phyloP scores from a whole-genome alignment of 139 green algal genomes.

The Pycnococcus provasolii region DNA sequence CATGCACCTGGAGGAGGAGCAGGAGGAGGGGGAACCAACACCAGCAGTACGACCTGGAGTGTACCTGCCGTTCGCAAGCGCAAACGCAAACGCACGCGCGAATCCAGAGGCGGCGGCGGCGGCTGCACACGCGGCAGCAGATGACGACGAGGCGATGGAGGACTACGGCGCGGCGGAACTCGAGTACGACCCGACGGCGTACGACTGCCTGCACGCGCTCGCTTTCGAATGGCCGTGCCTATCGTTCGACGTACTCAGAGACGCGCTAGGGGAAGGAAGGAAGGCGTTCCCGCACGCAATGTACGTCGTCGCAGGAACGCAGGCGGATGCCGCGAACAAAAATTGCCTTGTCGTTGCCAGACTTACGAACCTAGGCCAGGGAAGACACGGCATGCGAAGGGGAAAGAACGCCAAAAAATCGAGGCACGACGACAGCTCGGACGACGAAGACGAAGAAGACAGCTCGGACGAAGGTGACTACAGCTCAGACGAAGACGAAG shows the following conservation, averaged over 20 bases:
- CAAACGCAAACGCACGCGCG: no score
- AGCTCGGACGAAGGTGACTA: slow-evolving; percentile 22
- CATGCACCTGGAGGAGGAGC: no score
- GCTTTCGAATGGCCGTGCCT: slow-evolving; percentile 87
- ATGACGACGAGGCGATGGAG: slow-evolving; percentile 49
- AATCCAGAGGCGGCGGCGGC: no score
- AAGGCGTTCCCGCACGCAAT: slow-evolving; percentile 77
- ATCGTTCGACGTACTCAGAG: slow-evolving; percentile 78
- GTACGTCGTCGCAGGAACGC: slow-evolving; percentile 58
- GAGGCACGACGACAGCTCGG: slow-evolving; percentile 36
- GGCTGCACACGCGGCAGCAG: no score
- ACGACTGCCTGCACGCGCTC: slow-evolving; percentile 84
- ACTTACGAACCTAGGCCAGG: slow-evolving; percentile 54
- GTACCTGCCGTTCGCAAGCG: no score
- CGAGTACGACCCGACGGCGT: slow-evolving; percentile 86
- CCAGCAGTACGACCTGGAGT: no score
- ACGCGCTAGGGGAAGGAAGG: slow-evolving; percentile 60
- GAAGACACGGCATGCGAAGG: slow-evolving; percentile 5
- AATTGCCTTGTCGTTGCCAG: slow-evolving; percentile 69
- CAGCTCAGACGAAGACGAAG: slow-evolving; percentile 38
- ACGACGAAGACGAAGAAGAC: slow-evolving; percentile 38
- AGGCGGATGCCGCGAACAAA: slow-evolving; percentile 45
- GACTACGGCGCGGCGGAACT: slow-evolving; percentile 72
- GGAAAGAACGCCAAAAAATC: slow-evolving; percentile 1
- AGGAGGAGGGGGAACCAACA: no score